phyloP scores from a whole-genome alignment of 345 rosid genomes.

The Brassica cretica region DNA sequence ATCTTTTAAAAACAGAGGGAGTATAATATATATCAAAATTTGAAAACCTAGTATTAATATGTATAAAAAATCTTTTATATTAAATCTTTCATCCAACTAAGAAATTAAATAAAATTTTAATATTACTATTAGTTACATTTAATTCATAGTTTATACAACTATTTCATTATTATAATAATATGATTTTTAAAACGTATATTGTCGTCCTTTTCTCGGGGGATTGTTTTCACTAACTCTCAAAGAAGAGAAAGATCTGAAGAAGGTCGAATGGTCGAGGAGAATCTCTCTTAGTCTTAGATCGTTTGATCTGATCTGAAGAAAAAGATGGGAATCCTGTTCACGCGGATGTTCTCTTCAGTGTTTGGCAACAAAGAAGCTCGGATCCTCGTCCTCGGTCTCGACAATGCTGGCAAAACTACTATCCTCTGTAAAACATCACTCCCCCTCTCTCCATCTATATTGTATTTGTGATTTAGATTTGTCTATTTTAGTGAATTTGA shows the following conservation, averaged over 20 bases:
- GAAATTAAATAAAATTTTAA: background rate
- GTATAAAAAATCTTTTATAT: background rate
- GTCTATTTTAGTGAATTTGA: constrained; percentile 1
- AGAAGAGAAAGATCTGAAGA: constrained; percentile 32
- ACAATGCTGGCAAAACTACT: constrained; percentile 92
- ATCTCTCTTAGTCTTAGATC: constrained; percentile 39
- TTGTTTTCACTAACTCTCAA: constrained; percentile 11
- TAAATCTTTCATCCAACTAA: background rate
- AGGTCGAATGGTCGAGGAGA: constrained; percentile 37
- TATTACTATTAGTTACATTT: too few species aligned
- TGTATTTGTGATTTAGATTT: background rate
- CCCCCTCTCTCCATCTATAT: background rate
- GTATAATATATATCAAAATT: too few species aligned
- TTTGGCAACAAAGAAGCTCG: constrained; percentile 82
- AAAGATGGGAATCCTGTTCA: constrained; percentile 74
- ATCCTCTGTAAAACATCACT: constrained; percentile 59
- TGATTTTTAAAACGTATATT: background rate
- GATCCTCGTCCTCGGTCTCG: constrained; percentile 89
- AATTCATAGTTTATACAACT: background rate
- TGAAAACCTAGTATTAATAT: background rate
- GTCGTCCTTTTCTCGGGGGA: constrained; percentile 2
- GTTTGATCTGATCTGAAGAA: constrained; percentile 32
- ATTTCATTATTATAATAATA: background rate
- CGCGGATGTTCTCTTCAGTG: constrained; percentile 74
- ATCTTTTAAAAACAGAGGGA: too few species aligned